Conservation (phyloP, 257 asterid genomes). For the Cordia subcordata region DNA sequence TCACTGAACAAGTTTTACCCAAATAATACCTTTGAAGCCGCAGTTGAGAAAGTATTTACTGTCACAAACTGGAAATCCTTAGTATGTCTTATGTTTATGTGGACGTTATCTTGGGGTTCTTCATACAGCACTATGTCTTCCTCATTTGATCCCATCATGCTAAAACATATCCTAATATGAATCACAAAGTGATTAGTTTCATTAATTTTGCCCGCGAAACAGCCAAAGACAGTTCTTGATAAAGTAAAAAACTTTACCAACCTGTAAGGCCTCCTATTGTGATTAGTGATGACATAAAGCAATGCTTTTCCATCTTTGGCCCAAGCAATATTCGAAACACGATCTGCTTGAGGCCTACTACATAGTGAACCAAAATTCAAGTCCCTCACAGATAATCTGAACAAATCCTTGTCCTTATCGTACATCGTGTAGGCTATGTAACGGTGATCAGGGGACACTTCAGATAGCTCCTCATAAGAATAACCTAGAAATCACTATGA, state of each 20-base stretch:
- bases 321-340: constrained; percentile 91
- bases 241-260: constrained; percentile 25
- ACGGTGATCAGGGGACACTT: constrained; percentile 90
- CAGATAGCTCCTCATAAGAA: constrained; percentile 88
- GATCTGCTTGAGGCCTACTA: constrained; percentile 69
- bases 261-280: constrained; percentile 84
- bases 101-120: constrained; percentile 64
- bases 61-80: constrained; percentile 75
- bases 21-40: constrained; percentile 72
- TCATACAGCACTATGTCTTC: constrained; percentile 67
- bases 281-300: constrained; percentile 77
- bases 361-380: constrained; percentile 78
- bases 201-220: constrained; percentile 6
- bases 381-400: constrained; percentile 70
- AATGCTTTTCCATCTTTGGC: constrained; percentile 79
- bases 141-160: constrained; percentile 63
- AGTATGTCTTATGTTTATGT: constrained; percentile 62
- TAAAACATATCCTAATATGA: constrained; percentile 68
- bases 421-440: constrained; percentile 94
- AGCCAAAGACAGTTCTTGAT: constrained; percentile 6
- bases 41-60: constrained; percentile 54
- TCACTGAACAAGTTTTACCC: background rate
- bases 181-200: constrained; percentile 16
- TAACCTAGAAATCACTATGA: constrained; percentile 43
- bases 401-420: constrained; percentile 79